Conservation (phyloP, 345 rosid genomes). For the Abelmoschus esculentus region DNA sequence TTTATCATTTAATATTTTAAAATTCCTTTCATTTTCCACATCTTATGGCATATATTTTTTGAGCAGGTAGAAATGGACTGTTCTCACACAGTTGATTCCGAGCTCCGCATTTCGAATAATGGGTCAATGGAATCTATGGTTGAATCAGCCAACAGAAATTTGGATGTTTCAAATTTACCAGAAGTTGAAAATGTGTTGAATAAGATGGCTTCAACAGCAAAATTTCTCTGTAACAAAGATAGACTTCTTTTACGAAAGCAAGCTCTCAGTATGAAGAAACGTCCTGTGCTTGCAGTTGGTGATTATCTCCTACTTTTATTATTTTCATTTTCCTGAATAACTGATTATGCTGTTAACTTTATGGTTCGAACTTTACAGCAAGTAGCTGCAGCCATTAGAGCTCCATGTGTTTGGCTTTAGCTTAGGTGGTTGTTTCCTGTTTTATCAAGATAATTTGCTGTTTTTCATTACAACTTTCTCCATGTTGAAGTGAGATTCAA, state of each 20-base stretch:
- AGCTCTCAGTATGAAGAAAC: slow-evolving; percentile 77
- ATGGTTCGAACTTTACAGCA: background rate
- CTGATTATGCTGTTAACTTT: background rate
- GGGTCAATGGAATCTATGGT: slow-evolving; percentile 20
- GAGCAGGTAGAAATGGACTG: slow-evolving; percentile 24
- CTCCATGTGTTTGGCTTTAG: background rate
- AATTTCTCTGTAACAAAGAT: slow-evolving; percentile 66
- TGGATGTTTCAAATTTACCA: slow-evolving; percentile 17
- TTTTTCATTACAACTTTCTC: background rate
- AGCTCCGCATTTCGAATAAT: slow-evolving; percentile 15
- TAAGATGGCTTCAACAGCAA: slow-evolving; percentile 23
- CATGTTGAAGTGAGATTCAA: slow-evolving; percentile 2
- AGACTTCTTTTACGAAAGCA: slow-evolving; percentile 84
- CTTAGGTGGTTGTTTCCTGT: background rate
- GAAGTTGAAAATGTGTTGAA: slow-evolving; percentile 19
- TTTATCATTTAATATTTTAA: slow-evolving; percentile 12
- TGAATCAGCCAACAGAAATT: slow-evolving; percentile 19
- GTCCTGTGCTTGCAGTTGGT: slow-evolving; percentile 87
- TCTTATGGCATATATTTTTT: slow-evolving; percentile 9
- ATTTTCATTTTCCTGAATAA: background rate
- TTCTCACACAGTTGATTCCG: slow-evolving; percentile 11
- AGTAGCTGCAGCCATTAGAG: background rate
- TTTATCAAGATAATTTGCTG: background rate
- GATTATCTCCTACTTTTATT: slow-evolving; percentile 12
- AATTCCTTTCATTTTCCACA: slow-evolving; percentile 6